Base-by-base conservation (phyloP, 2,329 filamentous ascomycete genomes). In the Aureobasidium sp. region DNA sequence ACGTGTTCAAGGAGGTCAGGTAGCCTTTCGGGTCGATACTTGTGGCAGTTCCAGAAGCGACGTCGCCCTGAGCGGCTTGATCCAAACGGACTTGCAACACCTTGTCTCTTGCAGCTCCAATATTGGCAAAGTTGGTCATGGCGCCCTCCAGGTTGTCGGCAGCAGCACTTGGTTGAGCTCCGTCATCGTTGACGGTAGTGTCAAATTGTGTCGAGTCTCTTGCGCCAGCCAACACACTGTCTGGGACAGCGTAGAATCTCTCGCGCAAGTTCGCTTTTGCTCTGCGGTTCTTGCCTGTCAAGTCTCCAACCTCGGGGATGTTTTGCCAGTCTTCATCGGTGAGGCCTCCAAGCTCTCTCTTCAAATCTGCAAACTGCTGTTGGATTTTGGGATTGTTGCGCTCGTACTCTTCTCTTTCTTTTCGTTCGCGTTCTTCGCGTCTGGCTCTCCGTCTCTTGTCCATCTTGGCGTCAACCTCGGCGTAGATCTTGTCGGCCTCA, bases 101-200 rank as follows among this genome's bases (percentile, higher is more conserved):
- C 74, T 96, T 96, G 77, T 96, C 90, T 76, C 94, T 86, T 21
- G 94, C 95, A 46, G 92, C 91, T 74, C 95, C 94, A 64, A 99
- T 97, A 73, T 96, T 89, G 46, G 93, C 93, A 71, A 99, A 99
- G 71, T 99, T 96, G 11, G 93, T 99, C 84, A 96, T 94, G 1
- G 91, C 95, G 2, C 93, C 92, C 69, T 96, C 91, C 21, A 69
- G 66, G 29, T 73, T 75, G 50, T 79, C 76, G 4, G 62, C 60
- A 2, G 70, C 68, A 21, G 74, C 77, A 11, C 77, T 75, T 1
- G 76, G 73, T n/a, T 68, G 67, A 66, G 68, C 68, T 37, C 67
- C 88, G 63, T 96, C 92, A 38, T 95, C 90, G 46, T 85, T 81
- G n/a, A 99, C 86, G 0, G 90, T 95, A 1, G 91, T 94, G 50